Conservation (phyloP, 2,329 filamentous ascomycete genomes). For the Neonectria magnoliae region DNA sequence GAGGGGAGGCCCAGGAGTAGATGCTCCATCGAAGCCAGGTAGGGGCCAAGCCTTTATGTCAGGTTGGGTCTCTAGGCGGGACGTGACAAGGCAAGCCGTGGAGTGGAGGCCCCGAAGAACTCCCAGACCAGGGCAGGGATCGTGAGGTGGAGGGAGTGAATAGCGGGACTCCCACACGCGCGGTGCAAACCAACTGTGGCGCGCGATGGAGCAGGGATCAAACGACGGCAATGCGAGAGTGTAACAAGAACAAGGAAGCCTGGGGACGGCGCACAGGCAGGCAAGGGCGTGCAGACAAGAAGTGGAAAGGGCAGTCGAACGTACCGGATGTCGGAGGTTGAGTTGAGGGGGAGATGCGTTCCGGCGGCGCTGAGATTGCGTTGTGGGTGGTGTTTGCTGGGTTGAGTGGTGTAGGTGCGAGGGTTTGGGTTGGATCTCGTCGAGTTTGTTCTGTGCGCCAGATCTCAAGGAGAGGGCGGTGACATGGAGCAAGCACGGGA, state of each 20-base stretch:
- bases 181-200: conserved; percentile 32
- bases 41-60: conserved; percentile 46
- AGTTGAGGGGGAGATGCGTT: not conserved
- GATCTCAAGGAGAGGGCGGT: conserved; percentile 38
- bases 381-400: conserved; percentile 4
- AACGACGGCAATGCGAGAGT: conserved; percentile 20
- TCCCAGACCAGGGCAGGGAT: conserved; percentile 29
- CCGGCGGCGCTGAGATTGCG: not conserved
- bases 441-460: conserved; percentile 39
- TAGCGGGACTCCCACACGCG: conserved; percentile 25
- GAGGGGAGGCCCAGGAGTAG: conserved; percentile 41
- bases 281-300: conserved; percentile 10
- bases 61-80: conserved; percentile 43
- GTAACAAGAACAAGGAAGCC: conserved; percentile 26
- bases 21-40: conserved; percentile 42
- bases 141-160: conserved; percentile 21
- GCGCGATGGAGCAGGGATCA: conserved; percentile 26
- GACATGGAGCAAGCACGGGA: conserved; percentile 40
- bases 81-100: conserved; percentile 43
- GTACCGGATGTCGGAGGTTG: conserved; percentile 12
- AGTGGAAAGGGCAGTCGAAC: conserved; percentile 4
- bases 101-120: conserved; percentile 33
- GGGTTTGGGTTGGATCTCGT: conserved; percentile 34
- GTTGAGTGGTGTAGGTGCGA: conserved; percentile 13
- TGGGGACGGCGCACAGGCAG: not conserved